phyloP scores from a whole-genome alignment of 1,139 yeast species.

The Pneumocystis wakefieldiae region DNA sequence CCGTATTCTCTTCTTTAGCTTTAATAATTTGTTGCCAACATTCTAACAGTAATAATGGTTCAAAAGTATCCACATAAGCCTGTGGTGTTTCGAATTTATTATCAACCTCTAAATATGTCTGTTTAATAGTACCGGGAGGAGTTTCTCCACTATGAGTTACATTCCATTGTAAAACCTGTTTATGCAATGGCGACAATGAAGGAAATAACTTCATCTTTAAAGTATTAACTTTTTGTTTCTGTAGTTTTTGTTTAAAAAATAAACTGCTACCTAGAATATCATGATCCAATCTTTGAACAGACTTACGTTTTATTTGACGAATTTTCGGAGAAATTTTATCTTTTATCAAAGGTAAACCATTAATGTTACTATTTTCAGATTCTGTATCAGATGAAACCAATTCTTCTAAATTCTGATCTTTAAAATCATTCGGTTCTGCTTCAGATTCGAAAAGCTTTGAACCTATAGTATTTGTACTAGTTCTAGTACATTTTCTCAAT shows the following conservation, averaged over 20 bases:
- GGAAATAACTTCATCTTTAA: constrained; percentile 69
- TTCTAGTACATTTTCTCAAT: background rate
- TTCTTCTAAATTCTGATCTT: constrained; percentile 1
- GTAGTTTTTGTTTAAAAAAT: constrained; percentile 15
- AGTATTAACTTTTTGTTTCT: constrained; percentile 51
- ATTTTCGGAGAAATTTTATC: constrained; percentile 6
- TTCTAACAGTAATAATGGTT: constrained; percentile 71
- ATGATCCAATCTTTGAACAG: constrained; percentile 7
- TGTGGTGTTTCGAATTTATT: constrained; percentile 39
- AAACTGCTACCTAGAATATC: constrained; percentile 3
- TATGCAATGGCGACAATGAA: constrained; percentile 60
- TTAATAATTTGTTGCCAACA: constrained; percentile 86
- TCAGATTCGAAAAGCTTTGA: constrained; percentile 17
- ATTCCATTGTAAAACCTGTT: constrained; percentile 61
- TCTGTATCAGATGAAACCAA: constrained; percentile 9
- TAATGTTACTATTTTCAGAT: constrained; percentile 17
- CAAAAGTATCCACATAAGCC: constrained; percentile 54
- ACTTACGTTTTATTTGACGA: constrained; percentile 4
- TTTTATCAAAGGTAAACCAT: constrained; percentile 16
- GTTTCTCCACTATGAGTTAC: constrained; percentile 41
- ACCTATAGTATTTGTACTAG: constrained; percentile 1
- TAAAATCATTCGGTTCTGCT: constrained; percentile 14
- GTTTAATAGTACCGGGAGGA: constrained; percentile 34
- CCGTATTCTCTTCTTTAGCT: constrained; percentile 46
- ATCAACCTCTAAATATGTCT: constrained; percentile 28